These are phyloP conservation scores for Sungouiozyma ichnusensis DNA, from an alignment of 805 yeast species.

Conservation along the genomic window DNA sequence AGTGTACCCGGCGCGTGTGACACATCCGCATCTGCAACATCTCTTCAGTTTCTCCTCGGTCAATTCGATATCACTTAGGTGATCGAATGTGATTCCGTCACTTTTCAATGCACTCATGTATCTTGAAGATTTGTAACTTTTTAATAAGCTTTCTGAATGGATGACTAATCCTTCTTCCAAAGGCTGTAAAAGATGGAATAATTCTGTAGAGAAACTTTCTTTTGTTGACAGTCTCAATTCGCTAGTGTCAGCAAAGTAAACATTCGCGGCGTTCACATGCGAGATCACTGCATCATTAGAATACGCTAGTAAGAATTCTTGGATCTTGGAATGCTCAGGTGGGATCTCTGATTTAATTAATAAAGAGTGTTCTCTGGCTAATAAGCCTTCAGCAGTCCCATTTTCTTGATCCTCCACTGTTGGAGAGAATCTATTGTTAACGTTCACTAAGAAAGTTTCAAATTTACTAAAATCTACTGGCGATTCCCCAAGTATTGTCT, in stretches of 20 bases:
- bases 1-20: conserved; percentile 30
- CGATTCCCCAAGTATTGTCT: conserved; percentile 29
- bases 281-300: conserved; percentile 23
- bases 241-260: conserved; percentile 24
- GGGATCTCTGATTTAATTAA: conserved; percentile 56
- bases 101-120: conserved; percentile 28
- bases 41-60: conserved; percentile 27
- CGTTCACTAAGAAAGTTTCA: conserved; percentile 52
- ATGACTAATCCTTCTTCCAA: conserved; percentile 32
- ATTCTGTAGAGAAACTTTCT: conserved; percentile 24
- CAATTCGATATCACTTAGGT: conserved; percentile 13
- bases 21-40: conserved; percentile 47
- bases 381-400: conserved; percentile 3
- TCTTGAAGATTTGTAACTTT: conserved; percentile 18
- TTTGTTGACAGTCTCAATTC: conserved; percentile 22
- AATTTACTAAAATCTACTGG: conserved; percentile 47
- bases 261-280: conserved; percentile 21
- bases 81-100: conserved; percentile 28
- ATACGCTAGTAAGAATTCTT: conserved; percentile 21
- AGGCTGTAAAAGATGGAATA: conserved; percentile 31
- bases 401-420: conserved; percentile 24
- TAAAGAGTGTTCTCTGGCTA: conserved; percentile 29
- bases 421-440: conserved; percentile 31
- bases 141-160: conserved; percentile 40
- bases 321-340: conserved; percentile 25